Evolutionary conservation across 1,284 basidiomycete genomes (phyloP).

Genomic region (Tilletia indica): DNA sequence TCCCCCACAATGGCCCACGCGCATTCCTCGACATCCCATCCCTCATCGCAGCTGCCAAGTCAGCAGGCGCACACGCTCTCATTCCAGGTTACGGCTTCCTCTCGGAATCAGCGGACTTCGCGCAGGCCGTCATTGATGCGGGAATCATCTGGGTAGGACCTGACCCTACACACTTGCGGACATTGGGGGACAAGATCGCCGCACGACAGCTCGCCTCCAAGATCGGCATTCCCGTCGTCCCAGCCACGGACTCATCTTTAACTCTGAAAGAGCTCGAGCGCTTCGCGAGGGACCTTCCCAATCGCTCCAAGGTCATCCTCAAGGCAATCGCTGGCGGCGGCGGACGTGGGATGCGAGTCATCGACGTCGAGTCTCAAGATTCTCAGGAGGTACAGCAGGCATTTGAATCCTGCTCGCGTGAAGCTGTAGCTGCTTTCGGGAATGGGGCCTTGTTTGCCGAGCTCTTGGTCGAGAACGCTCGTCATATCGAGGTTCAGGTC

Average conservation of each 20-base stretch:
- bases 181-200: conserved; percentile 27
- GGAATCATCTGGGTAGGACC: conserved; percentile 29
- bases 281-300: conserved; percentile 19
- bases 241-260: conserved; percentile 19
- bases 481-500: conserved; percentile 37
- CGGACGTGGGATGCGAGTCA: conserved; percentile 31
- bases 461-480: conserved; percentile 27
- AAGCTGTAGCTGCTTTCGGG: conserved; percentile 28
- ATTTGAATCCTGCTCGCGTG: conserved; percentile 29
- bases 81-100: conserved; percentile 28
- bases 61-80: conserved; percentile 60
- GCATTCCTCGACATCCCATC: conserved; percentile 50
- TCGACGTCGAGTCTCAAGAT: conserved; percentile 11
- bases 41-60: conserved; percentile 60
- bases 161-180: conserved; percentile 17
- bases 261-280: conserved; percentile 22
- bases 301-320: conserved; percentile 25
- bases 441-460: conserved; percentile 33
- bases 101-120: conserved; percentile 22
- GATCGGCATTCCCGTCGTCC: conserved; percentile 23
- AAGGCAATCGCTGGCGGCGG: conserved; percentile 38
- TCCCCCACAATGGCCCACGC: conserved; percentile 48
- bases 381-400: conserved; percentile 14
- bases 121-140: conserved; percentile 22
- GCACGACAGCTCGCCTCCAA: conserved; percentile 24